Evolutionary conservation across 495 filamentous ascomycete species (phyloP), one percentile per base, ranked within the genome.

Genomic region (Aspergillus ellipticus): DNA sequence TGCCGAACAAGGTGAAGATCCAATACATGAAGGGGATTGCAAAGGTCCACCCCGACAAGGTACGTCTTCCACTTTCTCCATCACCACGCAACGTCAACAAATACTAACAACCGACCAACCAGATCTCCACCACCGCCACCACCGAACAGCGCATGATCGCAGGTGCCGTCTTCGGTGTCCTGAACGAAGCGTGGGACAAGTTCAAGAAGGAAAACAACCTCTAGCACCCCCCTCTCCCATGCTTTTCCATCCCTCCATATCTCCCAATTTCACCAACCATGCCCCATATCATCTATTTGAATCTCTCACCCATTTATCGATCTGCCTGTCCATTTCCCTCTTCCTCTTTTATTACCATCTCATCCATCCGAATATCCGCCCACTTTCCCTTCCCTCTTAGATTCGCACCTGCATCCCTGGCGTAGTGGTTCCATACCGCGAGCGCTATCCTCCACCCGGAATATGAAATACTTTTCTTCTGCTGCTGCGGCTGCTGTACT

Each of bases 181-280:
- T 98, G 67, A 98, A 98, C 66, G 95, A 97, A 72, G 91, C 92
- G 6, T 98, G 94, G 94, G 94, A 98, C 67, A 96, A 92, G 71
- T 98, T 98, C 75, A 94, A 93, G 73, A 77, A 78, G 54, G 92
- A 98, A 65, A 97, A 97, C 70, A 78, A 77, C 51, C 67, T 78
- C 28, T 78, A 60, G 62, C 22, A 0, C 15, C 10, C 10, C 35
- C 6, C 35, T 42, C 51, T 42, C 39, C 15, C 42, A n/a, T n/a
- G n/a, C 26, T 42, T 54, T 57, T 42, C 29, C 55, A 60, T 47
- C 33, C 52, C 9, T 43, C 11, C 28, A 57, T 63, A 28, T 28
- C 24, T 7, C 24, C 7, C 4, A 28, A 28, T 28, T 28, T n/a
- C n/a, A n/a, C n/a, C n/a, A n/a, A n/a, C n/a, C n/a, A n/a, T n/a